Evolutionary conservation across 768 basidiomycete species (phyloP).

Genomic region (Pleurotus cornucopiae): DNA sequence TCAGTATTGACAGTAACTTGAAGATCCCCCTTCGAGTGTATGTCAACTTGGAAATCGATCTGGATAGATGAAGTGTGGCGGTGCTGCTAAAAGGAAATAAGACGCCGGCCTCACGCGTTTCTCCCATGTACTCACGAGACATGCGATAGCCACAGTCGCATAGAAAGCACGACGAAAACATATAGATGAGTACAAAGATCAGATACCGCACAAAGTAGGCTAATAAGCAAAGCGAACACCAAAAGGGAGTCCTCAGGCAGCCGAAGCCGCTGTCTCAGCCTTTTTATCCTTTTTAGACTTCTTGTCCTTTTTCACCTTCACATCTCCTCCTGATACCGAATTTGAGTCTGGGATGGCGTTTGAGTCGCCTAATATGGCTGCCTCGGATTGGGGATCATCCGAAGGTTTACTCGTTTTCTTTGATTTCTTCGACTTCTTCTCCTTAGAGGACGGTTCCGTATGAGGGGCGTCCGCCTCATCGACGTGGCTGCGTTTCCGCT

Average conservation of each 20-base stretch:
- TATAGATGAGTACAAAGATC: conserved; percentile 5
- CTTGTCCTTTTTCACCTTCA: conserved; percentile 19
- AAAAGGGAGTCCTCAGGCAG: background rate
- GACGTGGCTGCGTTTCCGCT: conserved; percentile 5
- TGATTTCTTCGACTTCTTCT: conserved; percentile 8
- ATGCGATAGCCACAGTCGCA: no score
- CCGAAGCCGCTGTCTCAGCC: conserved; percentile 10
- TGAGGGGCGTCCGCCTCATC: background rate
- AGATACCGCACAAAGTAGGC: background rate
- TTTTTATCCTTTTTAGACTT: conserved; percentile 15
- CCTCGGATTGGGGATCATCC: conserved; percentile 13
- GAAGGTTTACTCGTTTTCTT: conserved; percentile 14
- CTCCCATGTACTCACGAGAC: background rate
- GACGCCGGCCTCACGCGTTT: background rate
- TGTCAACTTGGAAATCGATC: conserved; percentile 5
- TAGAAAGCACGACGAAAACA: conserved; percentile 1
- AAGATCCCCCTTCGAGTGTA: background rate
- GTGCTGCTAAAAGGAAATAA: conserved; percentile 5
- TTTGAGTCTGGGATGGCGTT: conserved; percentile 10
- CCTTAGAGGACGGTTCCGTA: conserved; percentile 7
- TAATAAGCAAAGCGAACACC: no score
- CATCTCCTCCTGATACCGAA: conserved; percentile 20
- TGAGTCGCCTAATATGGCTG: conserved; percentile 16
- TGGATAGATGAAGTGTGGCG: conserved; percentile 6
- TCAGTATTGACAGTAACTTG: background rate